Evolutionary conservation across 495 filamentous ascomycete species (phyloP).

Genomic region (Daldinia vernicosa): DNA sequence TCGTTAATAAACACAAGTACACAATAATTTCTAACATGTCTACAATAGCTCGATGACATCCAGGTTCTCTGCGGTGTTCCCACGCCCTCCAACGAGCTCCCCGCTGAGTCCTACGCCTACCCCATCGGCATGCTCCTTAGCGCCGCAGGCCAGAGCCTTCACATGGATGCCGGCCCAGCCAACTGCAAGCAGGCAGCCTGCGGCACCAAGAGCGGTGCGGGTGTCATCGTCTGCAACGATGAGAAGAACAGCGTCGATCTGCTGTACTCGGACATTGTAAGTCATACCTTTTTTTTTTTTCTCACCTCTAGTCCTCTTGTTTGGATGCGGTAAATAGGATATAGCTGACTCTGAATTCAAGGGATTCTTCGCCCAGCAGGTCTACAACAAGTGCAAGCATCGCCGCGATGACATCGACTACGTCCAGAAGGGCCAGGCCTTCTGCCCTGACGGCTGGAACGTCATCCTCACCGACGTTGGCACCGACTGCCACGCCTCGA

Average conservation of each 20-base stretch:
- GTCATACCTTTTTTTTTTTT: background rate
- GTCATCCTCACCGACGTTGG: slow-evolving; percentile 35
- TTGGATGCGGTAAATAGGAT: background rate
- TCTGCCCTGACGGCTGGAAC: slow-evolving; percentile 37
- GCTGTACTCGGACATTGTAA: slow-evolving; percentile 28
- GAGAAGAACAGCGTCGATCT: slow-evolving; percentile 9
- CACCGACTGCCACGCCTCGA: slow-evolving; percentile 15
- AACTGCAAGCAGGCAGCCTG: slow-evolving; percentile 26
- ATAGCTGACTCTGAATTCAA: slow-evolving; percentile 8
- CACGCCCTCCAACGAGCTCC: slow-evolving; percentile 6
- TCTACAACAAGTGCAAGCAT: slow-evolving; percentile 30
- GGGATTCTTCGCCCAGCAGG: slow-evolving; percentile 35
- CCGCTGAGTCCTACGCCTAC: slow-evolving; percentile 23
- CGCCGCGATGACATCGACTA: slow-evolving; percentile 24
- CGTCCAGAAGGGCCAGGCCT: slow-evolving; percentile 35
- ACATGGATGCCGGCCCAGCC: slow-evolving; percentile 27
- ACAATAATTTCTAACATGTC: background rate
- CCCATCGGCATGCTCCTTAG: slow-evolving; percentile 27
- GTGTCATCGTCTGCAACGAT: slow-evolving; percentile 37
- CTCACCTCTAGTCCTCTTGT: background rate
- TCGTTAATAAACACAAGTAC: background rate
- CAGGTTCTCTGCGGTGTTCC: slow-evolving; percentile 31
- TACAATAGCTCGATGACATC: slow-evolving; percentile 21
- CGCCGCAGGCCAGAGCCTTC: background rate
- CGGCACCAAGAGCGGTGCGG: slow-evolving; percentile 10